These are phyloP conservation scores for Lipomyces sp. DNA, from an alignment of 805 yeast genomes.

Conservation along the genomic window DNA sequence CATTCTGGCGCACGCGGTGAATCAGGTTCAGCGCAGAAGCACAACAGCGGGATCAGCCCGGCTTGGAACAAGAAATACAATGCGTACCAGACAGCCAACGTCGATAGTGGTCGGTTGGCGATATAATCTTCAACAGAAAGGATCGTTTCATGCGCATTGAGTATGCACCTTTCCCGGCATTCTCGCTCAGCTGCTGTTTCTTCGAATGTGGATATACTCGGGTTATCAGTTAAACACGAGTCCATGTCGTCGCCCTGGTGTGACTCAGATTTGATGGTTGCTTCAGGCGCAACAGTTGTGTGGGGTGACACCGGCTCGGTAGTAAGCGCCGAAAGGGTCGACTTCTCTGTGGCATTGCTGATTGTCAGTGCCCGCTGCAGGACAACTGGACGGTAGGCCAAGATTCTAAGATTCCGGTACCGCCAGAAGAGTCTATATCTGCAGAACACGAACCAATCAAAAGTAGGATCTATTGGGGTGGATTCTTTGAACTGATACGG, in stretches of 20 bases:
- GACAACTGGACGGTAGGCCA: constrained; percentile 60
- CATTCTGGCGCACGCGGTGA: constrained; percentile 53
- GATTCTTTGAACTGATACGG: constrained; percentile 57
- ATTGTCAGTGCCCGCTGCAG: constrained; percentile 55
- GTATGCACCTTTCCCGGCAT: constrained; percentile 57
- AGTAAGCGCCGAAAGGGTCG: constrained; percentile 4
- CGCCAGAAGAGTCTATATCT: constrained; percentile 63
- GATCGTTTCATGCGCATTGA: constrained; percentile 59
- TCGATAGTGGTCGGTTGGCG: constrained; percentile 46
- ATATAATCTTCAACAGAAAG: constrained; percentile 49
- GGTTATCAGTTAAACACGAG: not conserved
- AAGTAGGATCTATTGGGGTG: constrained; percentile 45
- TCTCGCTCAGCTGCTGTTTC: constrained; percentile 50
- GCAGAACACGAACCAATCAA: constrained; percentile 61
- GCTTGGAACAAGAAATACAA: constrained; percentile 69
- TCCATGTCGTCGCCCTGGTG: not conserved
- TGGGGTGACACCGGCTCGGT: not conserved
- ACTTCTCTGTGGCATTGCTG: constrained; percentile 28
- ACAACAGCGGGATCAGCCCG: constrained; percentile 60
- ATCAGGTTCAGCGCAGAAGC: constrained; percentile 56
- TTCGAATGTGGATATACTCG: constrained; percentile 1
- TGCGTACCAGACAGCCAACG: constrained; percentile 65
- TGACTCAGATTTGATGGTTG: not conserved
- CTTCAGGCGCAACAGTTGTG: not conserved
- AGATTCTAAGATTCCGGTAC: constrained; percentile 59